Conservation (phyloP, 768 basidiomycete species). For the Phallus indusiatus region DNA sequence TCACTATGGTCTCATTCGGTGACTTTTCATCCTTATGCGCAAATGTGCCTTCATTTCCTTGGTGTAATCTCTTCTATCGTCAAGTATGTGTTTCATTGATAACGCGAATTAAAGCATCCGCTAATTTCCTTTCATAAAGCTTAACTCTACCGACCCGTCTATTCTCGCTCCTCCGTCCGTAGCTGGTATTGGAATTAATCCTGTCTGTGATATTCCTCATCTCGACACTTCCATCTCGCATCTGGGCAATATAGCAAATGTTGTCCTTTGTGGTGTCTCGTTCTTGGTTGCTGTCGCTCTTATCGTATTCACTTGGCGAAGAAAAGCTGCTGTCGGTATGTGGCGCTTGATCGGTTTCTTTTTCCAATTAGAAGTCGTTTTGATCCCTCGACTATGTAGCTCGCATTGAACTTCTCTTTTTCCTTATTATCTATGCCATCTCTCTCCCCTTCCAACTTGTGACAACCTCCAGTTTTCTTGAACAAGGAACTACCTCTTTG, state of each 20-base stretch:
- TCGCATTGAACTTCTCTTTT: slow-evolving; percentile 60
- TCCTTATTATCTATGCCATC: slow-evolving; percentile 57
- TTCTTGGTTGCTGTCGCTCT: slow-evolving; percentile 51
- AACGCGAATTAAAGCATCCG: slow-evolving; percentile 14
- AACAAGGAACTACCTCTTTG: slow-evolving; percentile 66
- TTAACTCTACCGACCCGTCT: slow-evolving; percentile 22
- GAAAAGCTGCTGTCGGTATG: slow-evolving; percentile 85
- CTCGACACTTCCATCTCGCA: slow-evolving; percentile 41
- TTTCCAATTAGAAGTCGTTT: background rate
- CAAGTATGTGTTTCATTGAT: slow-evolving; percentile 42
- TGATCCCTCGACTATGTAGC: slow-evolving; percentile 27
- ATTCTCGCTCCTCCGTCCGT: slow-evolving; percentile 31
- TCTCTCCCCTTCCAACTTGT: slow-evolving; percentile 74
- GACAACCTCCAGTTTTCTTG: slow-evolving; percentile 67
- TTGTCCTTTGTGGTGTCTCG: slow-evolving; percentile 70
- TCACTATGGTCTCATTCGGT: slow-evolving; percentile 37
- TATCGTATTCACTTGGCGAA: slow-evolving; percentile 44
- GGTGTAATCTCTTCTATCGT: slow-evolving; percentile 92
- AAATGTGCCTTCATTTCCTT: slow-evolving; percentile 69
- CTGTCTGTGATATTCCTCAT: slow-evolving; percentile 66
- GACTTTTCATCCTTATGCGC: slow-evolving; percentile 63
- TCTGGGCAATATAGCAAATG: slow-evolving; percentile 80
- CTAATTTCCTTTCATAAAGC: slow-evolving; percentile 15
- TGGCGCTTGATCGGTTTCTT: slow-evolving; percentile 11
- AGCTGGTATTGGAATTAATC: slow-evolving; percentile 79